Percentiles rank a stretch among this genome's conserved stretches.
phyloP scores from a whole-genome alignment of 2,329 filamentous ascomycete species.

The Epicoccum nigrum region DNA sequence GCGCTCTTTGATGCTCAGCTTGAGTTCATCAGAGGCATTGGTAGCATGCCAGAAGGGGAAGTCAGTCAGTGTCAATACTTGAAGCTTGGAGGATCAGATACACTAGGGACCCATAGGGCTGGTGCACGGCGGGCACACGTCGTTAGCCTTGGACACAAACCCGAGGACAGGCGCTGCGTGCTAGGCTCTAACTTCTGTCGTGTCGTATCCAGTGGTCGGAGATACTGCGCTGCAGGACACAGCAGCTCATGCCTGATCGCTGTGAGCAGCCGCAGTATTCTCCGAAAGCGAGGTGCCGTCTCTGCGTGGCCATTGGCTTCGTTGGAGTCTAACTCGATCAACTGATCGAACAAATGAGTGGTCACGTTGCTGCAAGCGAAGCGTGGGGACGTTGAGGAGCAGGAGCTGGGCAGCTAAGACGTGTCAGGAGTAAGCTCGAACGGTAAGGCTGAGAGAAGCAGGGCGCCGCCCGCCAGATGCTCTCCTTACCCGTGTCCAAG shows the following conservation, averaged over 20 bases:
- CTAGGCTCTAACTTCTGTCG: slow-evolving; percentile 10
- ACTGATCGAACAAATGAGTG: slow-evolving; percentile 8
- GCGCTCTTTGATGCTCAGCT: background rate
- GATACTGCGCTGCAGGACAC: slow-evolving; percentile 19
- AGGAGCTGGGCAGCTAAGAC: slow-evolving; percentile 1
- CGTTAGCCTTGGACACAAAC: slow-evolving; percentile 6
- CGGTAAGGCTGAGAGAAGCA: slow-evolving; percentile 31
- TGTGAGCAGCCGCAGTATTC: slow-evolving; percentile 7
- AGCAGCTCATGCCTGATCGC: slow-evolving; percentile 8
- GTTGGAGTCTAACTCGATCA: background rate
- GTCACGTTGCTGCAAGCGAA: slow-evolving; percentile 17
- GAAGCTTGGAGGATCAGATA: background rate
- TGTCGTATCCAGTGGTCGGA: slow-evolving; percentile 20
- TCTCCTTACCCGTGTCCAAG: slow-evolving; percentile 19
- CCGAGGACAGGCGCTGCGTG: background rate
- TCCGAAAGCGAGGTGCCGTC: slow-evolving; percentile 3
- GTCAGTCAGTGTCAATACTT: slow-evolving; percentile 9
- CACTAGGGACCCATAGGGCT: slow-evolving; percentile 6
- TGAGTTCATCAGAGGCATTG: slow-evolving; percentile 2
- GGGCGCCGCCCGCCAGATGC: slow-evolving; percentile 5
- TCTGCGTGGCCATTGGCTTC: slow-evolving; percentile 5
- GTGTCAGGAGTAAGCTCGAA: slow-evolving; percentile 5
- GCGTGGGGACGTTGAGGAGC: slow-evolving; percentile 19
- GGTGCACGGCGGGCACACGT: slow-evolving; percentile 3
- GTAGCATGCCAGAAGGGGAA: slow-evolving; percentile 12